Base-by-base conservation (phyloP, 2,329 filamentous ascomycete genomes). In the Raffaelea deltoideospora region DNA sequence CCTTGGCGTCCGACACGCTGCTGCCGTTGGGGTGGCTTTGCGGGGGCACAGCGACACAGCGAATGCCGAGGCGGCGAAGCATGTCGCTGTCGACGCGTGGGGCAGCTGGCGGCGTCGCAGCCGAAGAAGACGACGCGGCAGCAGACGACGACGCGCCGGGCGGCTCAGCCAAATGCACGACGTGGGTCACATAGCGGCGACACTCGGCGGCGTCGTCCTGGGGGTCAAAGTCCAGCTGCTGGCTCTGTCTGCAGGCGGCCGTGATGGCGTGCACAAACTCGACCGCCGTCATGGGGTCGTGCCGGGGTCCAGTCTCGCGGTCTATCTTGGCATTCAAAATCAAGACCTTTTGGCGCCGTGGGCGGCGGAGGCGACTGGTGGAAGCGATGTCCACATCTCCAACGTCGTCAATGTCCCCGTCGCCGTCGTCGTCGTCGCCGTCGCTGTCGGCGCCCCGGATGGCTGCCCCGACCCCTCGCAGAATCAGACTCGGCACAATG, bases 231-330 rank as follows among this genome's bases (percentile, higher is more conserved):
- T 66, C 50, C n/a, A n/a, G n/a, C 1, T 68, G 69, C 26, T 73
- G 64, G 37, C 77, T 85, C 46, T 85, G 70, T 24, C 73, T 69
- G 27, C 79, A 80, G 0, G 86, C 87, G 18, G 74, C 69, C 0
- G 75, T 75, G 33, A 96, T 79, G 0, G 88, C 83, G 10, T 68
- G 72, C 1, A 95, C 72, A 51, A 96, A 96, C 48, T 93, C 86
- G 0, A 73, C 59, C 0, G 83, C 88, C 0, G 74, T 72, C 50
- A 84, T 86, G 0, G 79, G 75, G 1, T 65, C 43, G 0, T 51
- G 52, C 0, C 64, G 64, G 0, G 86, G 83, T 0, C 86, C 84
- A 0, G 86, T 94, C 60, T 96, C 88, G 10, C 88, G 76, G 50
- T 96, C 88, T 0, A 80, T 63, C 1, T 71, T 80, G 18, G 83